phyloP scores from a whole-genome alignment of 2,329 filamentous ascomycete species.

The Aphanocladium album region DNA sequence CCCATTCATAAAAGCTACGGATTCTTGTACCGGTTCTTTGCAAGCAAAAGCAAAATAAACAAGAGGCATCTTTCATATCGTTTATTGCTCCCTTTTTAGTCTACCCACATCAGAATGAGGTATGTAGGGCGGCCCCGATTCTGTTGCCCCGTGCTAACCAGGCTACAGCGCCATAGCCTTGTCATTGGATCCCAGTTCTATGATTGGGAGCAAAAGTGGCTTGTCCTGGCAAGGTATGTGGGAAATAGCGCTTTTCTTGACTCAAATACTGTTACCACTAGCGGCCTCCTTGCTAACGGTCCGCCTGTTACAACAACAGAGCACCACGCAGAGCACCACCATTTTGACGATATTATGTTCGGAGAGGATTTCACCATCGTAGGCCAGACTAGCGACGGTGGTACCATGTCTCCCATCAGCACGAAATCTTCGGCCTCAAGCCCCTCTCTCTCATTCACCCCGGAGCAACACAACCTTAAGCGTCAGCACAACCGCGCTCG shows the following conservation, averaged over 20 bases:
- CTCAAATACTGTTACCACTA: slow-evolving; percentile 2
- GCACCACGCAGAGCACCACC: neutral
- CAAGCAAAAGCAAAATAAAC: neutral
- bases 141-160: slow-evolving; percentile 6
- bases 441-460: slow-evolving; percentile 48
- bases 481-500: slow-evolving; percentile 56
- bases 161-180: slow-evolving; percentile 12
- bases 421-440: slow-evolving; percentile 52
- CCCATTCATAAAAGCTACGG: neutral
- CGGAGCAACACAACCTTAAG: slow-evolving; percentile 58
- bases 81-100: neutral
- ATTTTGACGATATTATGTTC: slow-evolving; percentile 7
- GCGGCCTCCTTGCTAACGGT: slow-evolving; percentile 8
- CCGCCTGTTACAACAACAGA: neutral
- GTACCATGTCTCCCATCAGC: slow-evolving; percentile 3
- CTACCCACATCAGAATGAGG: slow-evolving; percentile 3
- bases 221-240: slow-evolving; percentile 11
- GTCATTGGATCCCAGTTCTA: slow-evolving; percentile 9
- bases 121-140: neutral
- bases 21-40: neutral
- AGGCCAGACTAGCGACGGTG: slow-evolving; percentile 1
- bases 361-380: neutral
- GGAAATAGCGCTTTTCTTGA: slow-evolving; percentile 7
- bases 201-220: slow-evolving; percentile 12
- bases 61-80: neutral